Conservation (phyloP, 768 basidiomycete species). For the Pulveroboletus sp. region DNA sequence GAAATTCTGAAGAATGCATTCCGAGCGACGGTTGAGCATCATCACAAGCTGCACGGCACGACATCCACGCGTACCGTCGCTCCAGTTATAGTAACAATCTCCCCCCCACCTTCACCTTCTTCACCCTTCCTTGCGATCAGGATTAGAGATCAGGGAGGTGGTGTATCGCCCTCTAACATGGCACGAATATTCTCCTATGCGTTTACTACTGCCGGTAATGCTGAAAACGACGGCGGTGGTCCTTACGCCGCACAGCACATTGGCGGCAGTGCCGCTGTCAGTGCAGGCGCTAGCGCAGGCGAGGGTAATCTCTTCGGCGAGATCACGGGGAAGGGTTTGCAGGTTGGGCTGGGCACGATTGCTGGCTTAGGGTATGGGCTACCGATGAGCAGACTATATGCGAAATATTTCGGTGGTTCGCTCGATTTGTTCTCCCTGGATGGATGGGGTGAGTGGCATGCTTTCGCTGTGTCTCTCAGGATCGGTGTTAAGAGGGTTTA, state of each 20-base stretch:
- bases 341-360: conserved; percentile 83
- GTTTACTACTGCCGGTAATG: conserved; percentile 76
- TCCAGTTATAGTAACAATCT: conserved; percentile 69
- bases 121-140: conserved; percentile 65
- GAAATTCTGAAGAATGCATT: conserved; percentile 91
- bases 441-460: conserved; percentile 63
- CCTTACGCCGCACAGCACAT: conserved; percentile 78
- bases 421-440: conserved; percentile 78
- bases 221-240: conserved; percentile 49
- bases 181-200: conserved; percentile 85
- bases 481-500: background rate
- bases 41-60: conserved; percentile 41
- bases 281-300: conserved; percentile 37
- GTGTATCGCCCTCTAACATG: conserved; percentile 71
- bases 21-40: conserved; percentile 81
- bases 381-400: conserved; percentile 75
- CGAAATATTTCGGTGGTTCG: conserved; percentile 83
- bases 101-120: conserved; percentile 43
- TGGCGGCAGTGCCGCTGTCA: conserved; percentile 66
- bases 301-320: conserved; percentile 66
- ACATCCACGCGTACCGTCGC: conserved; percentile 41
- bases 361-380: conserved; percentile 87
- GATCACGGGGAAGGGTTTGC: conserved; percentile 72
- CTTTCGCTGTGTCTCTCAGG: background rate
- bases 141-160: conserved; percentile 84